Conservation (phyloP, 495 filamentous ascomycete genomes). For the Penicillium odoratum region DNA sequence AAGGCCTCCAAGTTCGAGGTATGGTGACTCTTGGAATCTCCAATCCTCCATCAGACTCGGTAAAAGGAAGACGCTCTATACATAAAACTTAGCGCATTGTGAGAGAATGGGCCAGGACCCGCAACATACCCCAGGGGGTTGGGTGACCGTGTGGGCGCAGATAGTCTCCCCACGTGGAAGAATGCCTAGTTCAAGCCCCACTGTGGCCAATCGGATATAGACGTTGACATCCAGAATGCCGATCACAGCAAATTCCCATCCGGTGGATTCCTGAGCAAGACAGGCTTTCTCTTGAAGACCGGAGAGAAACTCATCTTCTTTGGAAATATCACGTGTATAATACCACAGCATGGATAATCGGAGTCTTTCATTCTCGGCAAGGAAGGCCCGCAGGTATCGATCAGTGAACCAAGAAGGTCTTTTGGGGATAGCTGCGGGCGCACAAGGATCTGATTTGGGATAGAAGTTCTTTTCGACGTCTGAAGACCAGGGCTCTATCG, state of each 20-base stretch:
- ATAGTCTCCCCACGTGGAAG: constrained; percentile 20
- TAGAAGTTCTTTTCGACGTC: constrained; percentile 8
- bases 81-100: not conserved
- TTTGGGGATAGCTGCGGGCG: not conserved
- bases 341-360: constrained; percentile 22
- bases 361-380: constrained; percentile 18
- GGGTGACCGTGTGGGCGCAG: constrained; percentile 20
- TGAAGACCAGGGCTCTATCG: constrained; percentile 10
- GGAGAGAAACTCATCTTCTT: constrained; percentile 14
- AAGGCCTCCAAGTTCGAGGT: constrained; percentile 15
- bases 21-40: constrained; percentile 17
- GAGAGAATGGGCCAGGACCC: not conserved
- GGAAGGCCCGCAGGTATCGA: constrained; percentile 12
- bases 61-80: constrained; percentile 16
- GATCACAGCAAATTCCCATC: constrained; percentile 20
- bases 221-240: constrained; percentile 18
- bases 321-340: constrained; percentile 15
- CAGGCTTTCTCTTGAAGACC: constrained; percentile 17
- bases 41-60: constrained; percentile 20
- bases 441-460: constrained; percentile 6
- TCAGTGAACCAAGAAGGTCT: constrained; percentile 5
- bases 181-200: constrained; percentile 17
- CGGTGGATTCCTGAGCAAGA: constrained; percentile 17
- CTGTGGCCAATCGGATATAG: constrained; percentile 19
- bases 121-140: constrained; percentile 19